Evolutionary conservation across 805 yeast species (phyloP).

Genomic region (Candida loeiensis): DNA sequence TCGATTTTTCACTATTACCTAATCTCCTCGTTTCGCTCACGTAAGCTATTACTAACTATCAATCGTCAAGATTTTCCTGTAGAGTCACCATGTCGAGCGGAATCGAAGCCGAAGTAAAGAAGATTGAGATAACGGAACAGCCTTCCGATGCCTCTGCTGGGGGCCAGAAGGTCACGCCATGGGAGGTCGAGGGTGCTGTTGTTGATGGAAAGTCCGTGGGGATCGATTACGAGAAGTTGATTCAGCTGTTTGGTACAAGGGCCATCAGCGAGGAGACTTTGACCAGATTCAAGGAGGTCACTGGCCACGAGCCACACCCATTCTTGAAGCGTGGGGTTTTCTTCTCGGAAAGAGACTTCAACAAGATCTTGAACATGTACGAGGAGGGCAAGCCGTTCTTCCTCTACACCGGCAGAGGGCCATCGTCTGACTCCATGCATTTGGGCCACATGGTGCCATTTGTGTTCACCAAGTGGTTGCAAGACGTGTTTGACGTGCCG

Average conservation of each 20-base stretch:
- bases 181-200: slow-evolving; percentile 99
- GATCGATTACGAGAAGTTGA: slow-evolving; percentile 87
- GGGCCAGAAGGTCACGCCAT: slow-evolving; percentile 64
- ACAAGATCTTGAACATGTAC: slow-evolving; percentile 75
- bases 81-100: slow-evolving; percentile 8
- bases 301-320: slow-evolving; percentile 91
- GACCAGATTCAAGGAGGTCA: slow-evolving; percentile 68
- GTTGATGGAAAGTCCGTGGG: slow-evolving; percentile 90
- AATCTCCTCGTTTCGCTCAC: neutral
- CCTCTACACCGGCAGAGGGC: slow-evolving; percentile 96
- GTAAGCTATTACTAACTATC: slow-evolving; percentile 1
- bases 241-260: slow-evolving; percentile 82
- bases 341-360: slow-evolving; percentile 85
- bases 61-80: neutral
- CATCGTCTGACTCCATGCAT: slow-evolving; percentile 91
- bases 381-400: slow-evolving; percentile 95
- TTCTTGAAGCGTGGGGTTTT: slow-evolving; percentile 87
- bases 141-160: slow-evolving; percentile 18
- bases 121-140: slow-evolving; percentile 7
- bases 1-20: neutral
- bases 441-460: slow-evolving; percentile 97
- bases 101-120: slow-evolving; percentile 11
- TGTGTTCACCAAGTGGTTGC: slow-evolving; percentile 94
- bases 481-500: slow-evolving; percentile 95
- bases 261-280: slow-evolving; percentile 67